Evolutionary conservation across 1,284 basidiomycete species (phyloP), one percentile per base, ranked within the genome.

Genomic region (Sparassis latifolia): DNA sequence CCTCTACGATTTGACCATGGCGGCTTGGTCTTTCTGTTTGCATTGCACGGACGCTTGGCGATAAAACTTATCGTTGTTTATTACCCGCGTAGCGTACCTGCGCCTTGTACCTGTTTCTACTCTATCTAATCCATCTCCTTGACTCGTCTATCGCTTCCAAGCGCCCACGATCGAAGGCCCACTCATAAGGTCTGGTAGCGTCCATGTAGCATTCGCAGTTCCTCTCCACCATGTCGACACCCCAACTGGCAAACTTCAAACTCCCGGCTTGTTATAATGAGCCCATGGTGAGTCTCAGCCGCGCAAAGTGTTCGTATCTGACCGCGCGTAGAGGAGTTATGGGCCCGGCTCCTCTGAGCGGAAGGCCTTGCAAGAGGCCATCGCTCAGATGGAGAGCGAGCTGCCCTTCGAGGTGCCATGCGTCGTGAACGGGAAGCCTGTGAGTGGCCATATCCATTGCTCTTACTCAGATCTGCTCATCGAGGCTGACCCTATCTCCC

Each of bases 321-420:
- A 20, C 20, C 20, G 47, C 35, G 49, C 33, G 6, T 50, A 73
- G 70, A 68, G 74, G 64, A 71, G 79, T 56, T 99, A 97, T 74
- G 82, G 80, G 9, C 80, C 84, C 42, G 90, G 86, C 54, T 91
- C 92, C 2, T 66, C 78, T 5, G 94, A 98, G 68, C 83, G 97
- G 51, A 71, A 72, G 44, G 86, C 75, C 27, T 76, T 99, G 48
- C 75, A 89, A 63, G 83, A 79, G 42, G 90, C 91, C 9, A 67
- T 99, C 59, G 69, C 73, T 35, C 77, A 92, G 73, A 89, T 98
- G 84, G 78, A 91, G 66, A 78, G 86, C 56, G 74, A 86, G 57
- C 75, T 88, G 3, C 94, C 94, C 3, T 92, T 92, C 66, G 89
- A 97, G 63, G 89, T 99, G 1, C 96, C 96, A 28, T 89, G 89